Evolutionary conservation across 768 basidiomycete species (phyloP).

Genomic region (Collybiopsis luxurians): DNA sequence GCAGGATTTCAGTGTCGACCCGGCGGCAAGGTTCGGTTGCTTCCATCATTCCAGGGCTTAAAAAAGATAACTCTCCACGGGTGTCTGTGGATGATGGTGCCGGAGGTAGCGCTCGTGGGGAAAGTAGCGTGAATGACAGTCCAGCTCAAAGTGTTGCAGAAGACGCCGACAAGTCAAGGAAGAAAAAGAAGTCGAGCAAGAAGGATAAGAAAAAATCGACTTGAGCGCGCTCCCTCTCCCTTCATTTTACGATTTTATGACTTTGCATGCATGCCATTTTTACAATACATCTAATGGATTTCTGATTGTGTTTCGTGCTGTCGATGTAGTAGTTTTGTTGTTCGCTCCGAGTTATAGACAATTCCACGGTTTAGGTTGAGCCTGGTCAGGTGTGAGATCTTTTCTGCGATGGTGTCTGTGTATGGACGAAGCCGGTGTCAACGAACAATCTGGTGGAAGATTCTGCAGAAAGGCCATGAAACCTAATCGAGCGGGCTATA

Average conservation of each 20-base stretch:
- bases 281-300: not conserved
- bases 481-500: conserved; percentile 23
- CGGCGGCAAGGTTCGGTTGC: conserved; percentile 53
- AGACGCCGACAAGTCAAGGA: conserved; percentile 53
- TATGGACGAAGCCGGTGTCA: not conserved
- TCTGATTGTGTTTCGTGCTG: not conserved
- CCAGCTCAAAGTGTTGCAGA: conserved; percentile 52
- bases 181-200: conserved; percentile 65
- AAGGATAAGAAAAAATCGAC: conserved; percentile 36
- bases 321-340: not conserved
- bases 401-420: not conserved
- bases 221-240: conserved; percentile 16
- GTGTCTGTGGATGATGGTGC: conserved; percentile 43
- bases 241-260: conserved; percentile 24
- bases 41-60: conserved; percentile 51
- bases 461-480: conserved; percentile 17
- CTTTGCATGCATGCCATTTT: conserved; percentile 1
- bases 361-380: not conserved
- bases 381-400: conserved; percentile 5
- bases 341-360: not conserved
- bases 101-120: conserved; percentile 36
- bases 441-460: not conserved
- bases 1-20: conserved; percentile 66
- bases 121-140: conserved; percentile 43
- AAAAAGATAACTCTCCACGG: conserved; percentile 42